Evolutionary conservation across 2,329 filamentous ascomycete species (phyloP).

Genomic region (Cladosporium sp.): DNA sequence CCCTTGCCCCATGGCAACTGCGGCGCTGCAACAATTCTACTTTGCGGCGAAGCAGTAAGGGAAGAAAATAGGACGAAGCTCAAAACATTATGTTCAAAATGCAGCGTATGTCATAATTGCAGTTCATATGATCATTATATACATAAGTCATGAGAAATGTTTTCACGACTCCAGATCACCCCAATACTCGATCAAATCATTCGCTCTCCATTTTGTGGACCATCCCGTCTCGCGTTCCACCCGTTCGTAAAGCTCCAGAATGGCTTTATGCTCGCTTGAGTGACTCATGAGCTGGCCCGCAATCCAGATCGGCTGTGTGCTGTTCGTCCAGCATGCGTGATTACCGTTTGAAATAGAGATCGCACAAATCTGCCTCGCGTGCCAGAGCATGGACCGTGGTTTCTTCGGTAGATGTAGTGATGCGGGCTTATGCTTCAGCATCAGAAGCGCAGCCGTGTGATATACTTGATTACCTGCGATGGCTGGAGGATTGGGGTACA

Average conservation of each 20-base stretch:
- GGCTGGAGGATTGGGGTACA: constrained; percentile 51
- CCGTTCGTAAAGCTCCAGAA: constrained; percentile 51
- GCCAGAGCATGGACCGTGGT: constrained; percentile 50
- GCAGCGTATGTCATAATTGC: background rate
- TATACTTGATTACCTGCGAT: constrained; percentile 57
- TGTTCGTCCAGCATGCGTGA: constrained; percentile 51
- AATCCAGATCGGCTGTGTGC: constrained; percentile 52
- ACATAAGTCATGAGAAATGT: background rate
- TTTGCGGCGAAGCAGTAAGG: constrained; percentile 31
- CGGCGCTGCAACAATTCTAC: constrained; percentile 39
- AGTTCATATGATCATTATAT: constrained; percentile 4
- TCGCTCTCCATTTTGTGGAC: constrained; percentile 56
- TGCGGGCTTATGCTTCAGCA: constrained; percentile 54
- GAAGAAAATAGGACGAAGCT: background rate
- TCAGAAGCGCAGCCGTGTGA: constrained; percentile 57
- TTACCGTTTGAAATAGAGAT: constrained; percentile 50
- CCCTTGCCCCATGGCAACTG: constrained; percentile 40
- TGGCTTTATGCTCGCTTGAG: constrained; percentile 46
- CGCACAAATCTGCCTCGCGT: constrained; percentile 50
- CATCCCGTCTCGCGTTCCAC: constrained; percentile 58
- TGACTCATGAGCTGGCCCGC: constrained; percentile 52
- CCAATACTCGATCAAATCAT: constrained; percentile 57
- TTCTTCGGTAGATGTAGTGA: constrained; percentile 33
- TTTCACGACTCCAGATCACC: constrained; percentile 39
- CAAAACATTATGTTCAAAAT: background rate